Percentiles rank a stretch among this genome's conserved stretches.
Evolutionary conservation across 1,139 yeast species (phyloP).

Genomic region (Candida smagusa): DNA sequence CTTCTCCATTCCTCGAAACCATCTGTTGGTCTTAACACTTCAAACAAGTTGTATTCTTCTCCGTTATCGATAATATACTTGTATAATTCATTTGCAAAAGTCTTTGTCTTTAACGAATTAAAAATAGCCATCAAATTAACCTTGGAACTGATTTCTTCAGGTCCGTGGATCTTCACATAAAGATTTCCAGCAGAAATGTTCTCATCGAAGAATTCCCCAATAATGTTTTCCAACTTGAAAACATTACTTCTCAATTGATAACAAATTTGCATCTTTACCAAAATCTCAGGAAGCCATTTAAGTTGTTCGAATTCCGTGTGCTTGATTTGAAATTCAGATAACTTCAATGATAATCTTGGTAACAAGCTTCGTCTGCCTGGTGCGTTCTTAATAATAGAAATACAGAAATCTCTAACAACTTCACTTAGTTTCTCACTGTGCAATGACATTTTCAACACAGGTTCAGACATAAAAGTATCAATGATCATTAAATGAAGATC

Average conservation of each 20-base stretch:
- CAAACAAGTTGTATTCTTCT: constrained; percentile 38
- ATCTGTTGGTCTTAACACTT: constrained; percentile 55
- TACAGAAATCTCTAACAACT: constrained; percentile 34
- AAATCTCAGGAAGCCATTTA: constrained; percentile 53
- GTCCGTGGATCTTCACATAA: constrained; percentile 56
- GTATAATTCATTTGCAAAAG: constrained; percentile 41
- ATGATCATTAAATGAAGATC: constrained; percentile 59
- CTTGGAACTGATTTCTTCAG: constrained; percentile 55
- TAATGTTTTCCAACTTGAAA: constrained; percentile 58
- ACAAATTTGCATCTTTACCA: constrained; percentile 45
- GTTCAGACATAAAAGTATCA: constrained; percentile 32
- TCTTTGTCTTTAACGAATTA: constrained; percentile 26
- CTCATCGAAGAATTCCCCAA: constrained; percentile 50
- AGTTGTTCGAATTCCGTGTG: constrained; percentile 33
- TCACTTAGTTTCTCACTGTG: constrained; percentile 22
- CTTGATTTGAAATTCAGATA: constrained; percentile 40
- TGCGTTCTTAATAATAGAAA: constrained; percentile 48
- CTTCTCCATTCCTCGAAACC: constrained; percentile 69
- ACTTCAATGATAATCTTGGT: constrained; percentile 50
- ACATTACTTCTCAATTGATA: constrained; percentile 55
- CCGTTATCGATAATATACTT: constrained; percentile 40
- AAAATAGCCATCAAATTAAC: constrained; percentile 48
- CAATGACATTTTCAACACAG: constrained; percentile 17
- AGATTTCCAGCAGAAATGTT: constrained; percentile 27
- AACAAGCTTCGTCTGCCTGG: constrained; percentile 67